Evolutionary conservation across 2,329 filamentous ascomycete species (phyloP).

Genomic region (Coniochaeta prunicola): DNA sequence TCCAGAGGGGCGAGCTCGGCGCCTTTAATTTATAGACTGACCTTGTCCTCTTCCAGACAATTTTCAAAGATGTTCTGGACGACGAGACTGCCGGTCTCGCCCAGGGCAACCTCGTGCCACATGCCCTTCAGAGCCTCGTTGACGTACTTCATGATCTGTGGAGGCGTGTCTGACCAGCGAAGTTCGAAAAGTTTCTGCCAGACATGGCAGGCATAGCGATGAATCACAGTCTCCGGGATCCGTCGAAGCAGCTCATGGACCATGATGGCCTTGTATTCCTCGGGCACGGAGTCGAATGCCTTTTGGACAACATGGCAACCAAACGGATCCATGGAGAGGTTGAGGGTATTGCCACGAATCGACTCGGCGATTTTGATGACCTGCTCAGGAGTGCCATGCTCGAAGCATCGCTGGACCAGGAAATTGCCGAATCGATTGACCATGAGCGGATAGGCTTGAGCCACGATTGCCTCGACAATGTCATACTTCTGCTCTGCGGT

Average conservation of each 20-base stretch:
- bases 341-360: conserved; percentile 89
- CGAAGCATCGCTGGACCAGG: conserved; percentile 95
- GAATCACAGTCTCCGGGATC: conserved; percentile 96
- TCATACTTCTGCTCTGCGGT: conserved; percentile 94
- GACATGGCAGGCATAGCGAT: conserved; percentile 96
- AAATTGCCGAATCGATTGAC: conserved; percentile 99
- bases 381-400: conserved; percentile 92
- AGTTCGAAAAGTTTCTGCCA: conserved; percentile 99
- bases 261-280: conserved; percentile 97
- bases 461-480: conserved; percentile 93
- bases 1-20: not conserved
- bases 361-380: conserved; percentile 90
- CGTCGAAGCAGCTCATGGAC: conserved; percentile 93
- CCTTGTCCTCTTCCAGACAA: conserved; percentile 97
- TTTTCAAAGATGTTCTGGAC: conserved; percentile 99
- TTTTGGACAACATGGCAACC: conserved; percentile 98
- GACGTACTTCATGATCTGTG: conserved; percentile 97
- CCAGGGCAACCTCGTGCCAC: conserved; percentile 97
- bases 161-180: conserved; percentile 88
- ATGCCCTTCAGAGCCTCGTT: conserved; percentile 91
- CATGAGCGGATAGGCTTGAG: conserved; percentile 93
- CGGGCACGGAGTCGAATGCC: conserved; percentile 94
- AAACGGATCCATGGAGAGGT: conserved; percentile 96
- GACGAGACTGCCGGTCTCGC: conserved; percentile 94
- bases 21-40: conserved; percentile 28